Conservation (phyloP, 371 early-diverging fungal genomes). For the Mycotypha africana region DNA sequence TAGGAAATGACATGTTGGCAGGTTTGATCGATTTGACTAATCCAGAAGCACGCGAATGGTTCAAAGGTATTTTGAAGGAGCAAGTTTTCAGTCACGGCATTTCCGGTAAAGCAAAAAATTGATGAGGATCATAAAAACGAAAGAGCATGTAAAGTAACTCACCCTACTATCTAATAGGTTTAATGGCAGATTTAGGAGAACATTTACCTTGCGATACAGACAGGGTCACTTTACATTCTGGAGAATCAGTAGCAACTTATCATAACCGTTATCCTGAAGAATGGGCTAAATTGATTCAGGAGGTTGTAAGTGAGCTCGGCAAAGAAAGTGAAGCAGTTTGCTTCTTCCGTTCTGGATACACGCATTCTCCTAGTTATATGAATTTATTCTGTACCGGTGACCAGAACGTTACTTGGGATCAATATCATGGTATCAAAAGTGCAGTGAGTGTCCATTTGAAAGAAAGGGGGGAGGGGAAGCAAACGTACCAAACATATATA, state of each 20-base stretch:
- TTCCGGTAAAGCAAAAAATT: slow-evolving; percentile 16
- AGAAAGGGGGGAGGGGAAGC: no score
- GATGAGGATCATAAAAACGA: background rate
- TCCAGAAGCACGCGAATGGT: slow-evolving; percentile 36
- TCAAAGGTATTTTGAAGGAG: slow-evolving; percentile 30
- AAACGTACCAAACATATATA: background rate
- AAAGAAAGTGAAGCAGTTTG: slow-evolving; percentile 24
- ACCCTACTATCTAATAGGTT: background rate
- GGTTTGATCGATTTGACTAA: slow-evolving; percentile 39
- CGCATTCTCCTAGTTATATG: slow-evolving; percentile 27
- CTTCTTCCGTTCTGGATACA: slow-evolving; percentile 29
- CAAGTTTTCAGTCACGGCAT: slow-evolving; percentile 27
- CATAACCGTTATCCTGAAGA: slow-evolving; percentile 37
- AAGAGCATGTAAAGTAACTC: background rate
- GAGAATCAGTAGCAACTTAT: slow-evolving; percentile 14
- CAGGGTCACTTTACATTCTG: slow-evolving; percentile 7
- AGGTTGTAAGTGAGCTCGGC: slow-evolving; percentile 20
- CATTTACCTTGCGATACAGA: slow-evolving; percentile 23
- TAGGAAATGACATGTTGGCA: slow-evolving; percentile 21
- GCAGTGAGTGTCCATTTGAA: slow-evolving; percentile 25
- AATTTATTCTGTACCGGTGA: slow-evolving; percentile 40
- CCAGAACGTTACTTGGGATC: slow-evolving; percentile 38
- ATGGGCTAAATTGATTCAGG: slow-evolving; percentile 25
- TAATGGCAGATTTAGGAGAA: slow-evolving; percentile 37
- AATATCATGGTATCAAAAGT: slow-evolving; percentile 39